These are phyloP conservation scores for Ogataea pini DNA, from an alignment of 805 yeast genomes.

Conservation along the genomic window DNA sequence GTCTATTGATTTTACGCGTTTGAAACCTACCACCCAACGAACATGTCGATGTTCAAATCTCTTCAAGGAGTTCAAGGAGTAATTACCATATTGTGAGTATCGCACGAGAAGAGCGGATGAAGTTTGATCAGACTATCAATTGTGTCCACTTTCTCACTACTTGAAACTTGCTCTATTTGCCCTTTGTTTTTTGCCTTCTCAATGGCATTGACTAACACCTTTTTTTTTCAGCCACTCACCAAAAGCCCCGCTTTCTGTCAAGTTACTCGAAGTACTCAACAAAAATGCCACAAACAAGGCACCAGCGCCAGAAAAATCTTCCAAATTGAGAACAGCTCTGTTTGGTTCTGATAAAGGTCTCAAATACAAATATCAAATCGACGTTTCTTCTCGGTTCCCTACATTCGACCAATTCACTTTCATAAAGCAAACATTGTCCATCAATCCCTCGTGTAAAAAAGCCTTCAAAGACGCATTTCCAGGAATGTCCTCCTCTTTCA, in stretches of 20 bases:
- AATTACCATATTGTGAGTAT: constrained; percentile 44
- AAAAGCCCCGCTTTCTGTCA: constrained; percentile 21
- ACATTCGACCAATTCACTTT: constrained; percentile 35
- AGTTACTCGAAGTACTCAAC: constrained; percentile 7
- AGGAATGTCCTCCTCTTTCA: constrained; percentile 16
- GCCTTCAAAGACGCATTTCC: constrained; percentile 36
- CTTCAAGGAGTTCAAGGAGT: constrained; percentile 47
- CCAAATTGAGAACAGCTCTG: constrained; percentile 9
- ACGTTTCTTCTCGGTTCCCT: constrained; percentile 26
- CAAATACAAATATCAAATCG: constrained; percentile 28
- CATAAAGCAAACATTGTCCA: constrained; percentile 29
- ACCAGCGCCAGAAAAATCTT: constrained; percentile 2
- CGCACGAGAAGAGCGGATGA: neutral
- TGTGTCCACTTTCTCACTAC: too few relatives aligned
- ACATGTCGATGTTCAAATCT: constrained; percentile 51
- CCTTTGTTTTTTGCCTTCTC: too few relatives aligned
- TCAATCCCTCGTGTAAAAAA: constrained; percentile 31
- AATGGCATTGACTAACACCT: constrained; percentile 12
- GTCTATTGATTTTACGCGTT: neutral
- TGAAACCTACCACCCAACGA: neutral
- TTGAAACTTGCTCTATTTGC: too few relatives aligned
- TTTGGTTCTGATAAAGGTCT: constrained; percentile 20
- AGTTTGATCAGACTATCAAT: too few relatives aligned
- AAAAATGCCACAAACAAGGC: constrained; percentile 13
- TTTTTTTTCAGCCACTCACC: constrained; percentile 35